These are phyloP conservation scores for Agapanthus africanus DNA, from an alignment of 106 monocot genomes.

Conservation along the genomic window DNA sequence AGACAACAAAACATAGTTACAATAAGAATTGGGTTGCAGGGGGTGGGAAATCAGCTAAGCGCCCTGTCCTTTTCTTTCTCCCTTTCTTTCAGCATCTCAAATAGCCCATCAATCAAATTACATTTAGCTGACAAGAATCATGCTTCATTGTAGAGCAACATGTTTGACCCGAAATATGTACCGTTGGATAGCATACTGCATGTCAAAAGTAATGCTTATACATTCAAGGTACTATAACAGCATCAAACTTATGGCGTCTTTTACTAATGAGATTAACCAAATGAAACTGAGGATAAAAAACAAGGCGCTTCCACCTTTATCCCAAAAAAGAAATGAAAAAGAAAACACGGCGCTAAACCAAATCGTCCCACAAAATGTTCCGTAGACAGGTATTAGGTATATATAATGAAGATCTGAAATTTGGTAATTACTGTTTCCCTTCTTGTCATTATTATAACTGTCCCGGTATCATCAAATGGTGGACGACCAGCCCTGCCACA, in stretches of 20 bases:
- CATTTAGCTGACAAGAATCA: neutral
- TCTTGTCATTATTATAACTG: slow-evolving; percentile 93
- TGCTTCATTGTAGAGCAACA: neutral
- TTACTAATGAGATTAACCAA: neutral
- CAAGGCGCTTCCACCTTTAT: no score
- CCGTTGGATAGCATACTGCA: no score
- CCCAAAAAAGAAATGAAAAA: no score
- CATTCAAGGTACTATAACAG: neutral
- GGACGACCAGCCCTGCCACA: slow-evolving; percentile 96
- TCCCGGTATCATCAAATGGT: slow-evolving; percentile 95
- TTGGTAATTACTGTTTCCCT: slow-evolving; percentile 68
- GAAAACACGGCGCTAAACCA: neutral
- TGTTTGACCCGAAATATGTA: neutral
- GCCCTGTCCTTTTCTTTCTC: neutral
- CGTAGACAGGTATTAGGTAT: no score
- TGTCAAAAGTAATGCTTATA: neutral
- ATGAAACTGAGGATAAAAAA: neutral
- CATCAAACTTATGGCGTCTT: neutral
- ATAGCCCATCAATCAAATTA: neutral
- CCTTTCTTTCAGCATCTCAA: neutral
- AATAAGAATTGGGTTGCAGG: no score
- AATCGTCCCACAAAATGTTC: neutral
- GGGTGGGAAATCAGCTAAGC: neutral
- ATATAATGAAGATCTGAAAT: neutral
- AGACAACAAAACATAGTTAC: neutral